Evolutionary conservation across 805 yeast species (phyloP).

Genomic region (Scheffersomyces stipitis): DNA sequence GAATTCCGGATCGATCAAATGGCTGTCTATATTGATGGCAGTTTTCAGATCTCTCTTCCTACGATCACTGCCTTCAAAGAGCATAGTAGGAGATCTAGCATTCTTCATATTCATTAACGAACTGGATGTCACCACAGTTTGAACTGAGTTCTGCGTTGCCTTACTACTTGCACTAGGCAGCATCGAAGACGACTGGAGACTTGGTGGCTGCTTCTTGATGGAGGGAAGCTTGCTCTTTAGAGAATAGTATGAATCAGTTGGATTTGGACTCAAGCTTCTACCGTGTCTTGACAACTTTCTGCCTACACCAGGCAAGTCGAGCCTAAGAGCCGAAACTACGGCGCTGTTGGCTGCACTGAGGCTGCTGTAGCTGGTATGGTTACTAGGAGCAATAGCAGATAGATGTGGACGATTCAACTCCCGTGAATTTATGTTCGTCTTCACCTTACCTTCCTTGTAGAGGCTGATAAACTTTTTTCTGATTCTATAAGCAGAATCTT

Average conservation of each 20-base stretch:
- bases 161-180: neutral
- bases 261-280: conserved; percentile 6
- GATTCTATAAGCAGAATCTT: conserved; percentile 61
- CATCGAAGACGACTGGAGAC: neutral
- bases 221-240: conserved; percentile 4
- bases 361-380: no score
- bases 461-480: conserved; percentile 24
- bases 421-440: neutral
- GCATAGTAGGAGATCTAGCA: neutral
- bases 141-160: conserved; percentile 1
- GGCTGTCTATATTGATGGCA: no score
- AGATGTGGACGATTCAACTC: no score
- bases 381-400: neutral
- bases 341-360: neutral
- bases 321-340: neutral
- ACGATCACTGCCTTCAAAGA: neutral
- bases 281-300: conserved; percentile 2
- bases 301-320: conserved; percentile 3
- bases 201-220: conserved; percentile 3
- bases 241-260: conserved; percentile 1
- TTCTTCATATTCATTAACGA: conserved; percentile 3
- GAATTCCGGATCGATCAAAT: no score
- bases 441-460: conserved; percentile 3
- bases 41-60: no score
- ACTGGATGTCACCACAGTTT: conserved; percentile 4